phyloP scores from a whole-genome alignment of 768 basidiomycete species.

The Lactifluus hygrophoroides region DNA sequence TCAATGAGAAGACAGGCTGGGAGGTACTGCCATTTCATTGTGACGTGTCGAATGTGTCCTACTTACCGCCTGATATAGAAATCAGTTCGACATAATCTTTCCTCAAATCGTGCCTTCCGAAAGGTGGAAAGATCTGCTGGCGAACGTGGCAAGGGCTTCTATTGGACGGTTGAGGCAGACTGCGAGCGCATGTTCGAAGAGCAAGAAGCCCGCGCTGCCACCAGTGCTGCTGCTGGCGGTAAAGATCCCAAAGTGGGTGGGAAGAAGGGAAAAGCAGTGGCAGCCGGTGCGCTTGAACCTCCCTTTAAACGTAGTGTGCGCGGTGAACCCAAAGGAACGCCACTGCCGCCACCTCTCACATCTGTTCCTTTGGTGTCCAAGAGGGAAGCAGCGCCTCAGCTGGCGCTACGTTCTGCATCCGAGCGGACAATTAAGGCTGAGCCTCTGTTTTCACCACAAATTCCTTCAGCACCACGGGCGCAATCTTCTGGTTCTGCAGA shows the following conservation, averaged over 20 bases:
- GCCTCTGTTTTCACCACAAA: slow-evolving; percentile 1
- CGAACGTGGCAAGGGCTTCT: slow-evolving; percentile 85
- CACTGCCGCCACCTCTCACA: slow-evolving; percentile 62
- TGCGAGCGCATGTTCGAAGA: slow-evolving; percentile 61
- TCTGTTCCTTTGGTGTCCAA: slow-evolving; percentile 52
- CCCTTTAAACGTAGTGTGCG: slow-evolving; percentile 64
- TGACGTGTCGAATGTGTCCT: slow-evolving; percentile 1
- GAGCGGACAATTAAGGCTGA: slow-evolving; percentile 23
- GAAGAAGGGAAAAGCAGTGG: slow-evolving; percentile 52
- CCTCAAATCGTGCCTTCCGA: slow-evolving; percentile 83
- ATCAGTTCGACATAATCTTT: slow-evolving; percentile 92
- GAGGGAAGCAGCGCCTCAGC: slow-evolving; percentile 22
- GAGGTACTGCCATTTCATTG: slow-evolving; percentile 48
- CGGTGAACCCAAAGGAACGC: slow-evolving; percentile 47
- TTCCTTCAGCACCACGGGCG: slow-evolving; percentile 21
- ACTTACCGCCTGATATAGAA: slow-evolving; percentile 35
- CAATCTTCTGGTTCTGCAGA: slow-evolving; percentile 18
- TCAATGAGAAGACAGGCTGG: slow-evolving; percentile 79
- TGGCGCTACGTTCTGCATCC: slow-evolving; percentile 9
- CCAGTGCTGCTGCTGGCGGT: slow-evolving; percentile 23
- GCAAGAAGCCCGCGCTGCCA: slow-evolving; percentile 45
- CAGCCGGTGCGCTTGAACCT: slow-evolving; percentile 40
- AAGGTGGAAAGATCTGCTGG: slow-evolving; percentile 82
- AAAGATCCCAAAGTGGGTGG: slow-evolving; percentile 34
- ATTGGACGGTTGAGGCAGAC: slow-evolving; percentile 84